Evolutionary conservation across 192 early-diverging fungal species (phyloP).

Genomic region (Obelidium mucronatum): DNA sequence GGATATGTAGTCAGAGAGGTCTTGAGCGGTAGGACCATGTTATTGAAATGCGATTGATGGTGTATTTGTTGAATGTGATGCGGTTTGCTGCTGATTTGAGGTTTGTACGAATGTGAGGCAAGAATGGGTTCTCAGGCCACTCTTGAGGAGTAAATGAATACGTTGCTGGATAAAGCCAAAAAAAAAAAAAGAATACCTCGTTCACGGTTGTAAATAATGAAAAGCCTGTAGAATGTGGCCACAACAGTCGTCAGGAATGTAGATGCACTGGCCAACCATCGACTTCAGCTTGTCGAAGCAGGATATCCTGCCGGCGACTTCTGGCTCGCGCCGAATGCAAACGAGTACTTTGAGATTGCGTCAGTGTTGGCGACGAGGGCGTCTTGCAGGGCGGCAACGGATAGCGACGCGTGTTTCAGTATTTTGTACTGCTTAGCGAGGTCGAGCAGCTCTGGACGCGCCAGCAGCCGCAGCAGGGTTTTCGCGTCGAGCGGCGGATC

Average conservation of each 20-base stretch:
- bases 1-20: conserved; percentile 36
- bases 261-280: conserved; percentile 18
- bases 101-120: conserved; percentile 52
- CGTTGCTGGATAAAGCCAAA: conserved; percentile 3
- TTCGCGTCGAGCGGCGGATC: background rate
- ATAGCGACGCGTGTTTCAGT: conserved; percentile 6
- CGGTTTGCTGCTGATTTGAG: conserved; percentile 13
- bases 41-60: conserved; percentile 28
- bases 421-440: conserved; percentile 15
- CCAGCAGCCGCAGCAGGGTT: conserved; percentile 2
- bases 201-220: conserved; percentile 42
- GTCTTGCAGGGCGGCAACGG: background rate
- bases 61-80: conserved; percentile 21
- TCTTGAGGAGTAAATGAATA: background rate
- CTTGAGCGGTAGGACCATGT: conserved; percentile 46
- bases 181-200: background rate
- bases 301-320: background rate
- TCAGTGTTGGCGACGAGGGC: conserved; percentile 2
- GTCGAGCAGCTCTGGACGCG: conserved; percentile 16
- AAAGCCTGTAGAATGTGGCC: conserved; percentile 40
- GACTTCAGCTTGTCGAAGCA: background rate
- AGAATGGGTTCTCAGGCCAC: conserved; percentile 47
- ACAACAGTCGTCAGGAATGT: conserved; percentile 19
- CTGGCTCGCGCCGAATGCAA: background rate
- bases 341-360: background rate